Base-by-base conservation (phyloP, 768 basidiomycete species). In the Vararia minispora region DNA sequence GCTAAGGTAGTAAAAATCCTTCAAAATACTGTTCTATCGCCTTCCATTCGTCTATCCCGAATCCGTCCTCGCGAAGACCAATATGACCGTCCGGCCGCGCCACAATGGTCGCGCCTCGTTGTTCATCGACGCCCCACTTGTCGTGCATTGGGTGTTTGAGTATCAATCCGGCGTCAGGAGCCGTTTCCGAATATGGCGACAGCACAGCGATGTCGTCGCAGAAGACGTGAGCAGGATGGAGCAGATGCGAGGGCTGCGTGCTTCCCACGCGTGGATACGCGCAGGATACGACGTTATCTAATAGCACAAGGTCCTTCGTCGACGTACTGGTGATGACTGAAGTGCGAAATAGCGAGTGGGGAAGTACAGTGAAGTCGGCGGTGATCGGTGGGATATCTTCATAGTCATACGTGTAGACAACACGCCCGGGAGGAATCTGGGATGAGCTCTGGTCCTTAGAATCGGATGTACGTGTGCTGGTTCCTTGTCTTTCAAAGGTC, bases 321-420 rank as follows among this genome's bases (percentile, higher is more conserved):
- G 40, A 29, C 16, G 31, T 34, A 6, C 33, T 41, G 23, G 40
- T 35, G 23, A 41, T 27, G 24, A 41, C 33, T 10, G 40, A 34
- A 6, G 22, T 21, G 23, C 33, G 36, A 33, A 41, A 34, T 13
- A 41, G 40, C 23, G 40, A 36, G 27, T 41, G 40, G 9, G 40
- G 33, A 25, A 14, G 33, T 11, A 33, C 22, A 7, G 25, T 16
- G 40, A 26, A 22, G 25, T 35, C 33, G 25, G 24, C 33, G 6
- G 40, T 41, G 33, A 41, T 41, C 40, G 26, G 33, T 4, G 40
- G 40, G 33, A 41, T 35, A 20, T 41, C 40, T 24, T 41, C 40
- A 28, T 41, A 41, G 11, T 35, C 33, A 33, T 41, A 41, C 12
- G 29, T 31, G 33, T 41, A 41, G 14, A 41, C 12, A 6, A 14